Base-by-base conservation (phyloP, 2,329 filamentous ascomycete species). In the Apiospora phragmitis region DNA sequence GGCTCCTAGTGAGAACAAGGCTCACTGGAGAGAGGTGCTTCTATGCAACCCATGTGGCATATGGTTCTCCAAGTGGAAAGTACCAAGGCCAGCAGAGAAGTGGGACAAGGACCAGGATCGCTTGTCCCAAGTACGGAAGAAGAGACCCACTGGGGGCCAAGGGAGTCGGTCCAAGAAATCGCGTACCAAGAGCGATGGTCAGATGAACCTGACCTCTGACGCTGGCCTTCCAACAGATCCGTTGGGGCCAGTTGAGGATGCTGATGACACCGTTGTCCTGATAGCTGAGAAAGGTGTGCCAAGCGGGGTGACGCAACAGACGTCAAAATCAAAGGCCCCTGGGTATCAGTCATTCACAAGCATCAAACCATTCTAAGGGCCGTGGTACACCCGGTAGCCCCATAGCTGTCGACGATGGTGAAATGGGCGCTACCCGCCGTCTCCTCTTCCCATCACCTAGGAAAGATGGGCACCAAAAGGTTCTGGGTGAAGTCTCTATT, bases 41-140 rank as follows among this genome's bases (percentile, higher is more conserved):
- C 88, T 98, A 47, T 99, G 96, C 85, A 99, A 99, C 80, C 94
- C 95, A 71, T 99, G 96, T 79, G 96, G 96, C 24, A 90, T 99
- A 55, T 99, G 94, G 94, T 91, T 99, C 75, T 91, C 91, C 72
- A 98, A 98, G 78, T 94, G 92, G 81, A 94, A 93, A 77, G 87
- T 85, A 32, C 96, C 97, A 85, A 91, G 96, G 11, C 96, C 96
- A 2, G 85, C 90, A 69, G 90, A 95, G 72, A 91, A 92, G 74
- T 99, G 95, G 95, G 92, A 92, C 74, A 93, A 89, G 73, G 87
- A 87, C 70, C 83, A 85, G 43, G 83, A 85, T 41, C 84, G 86
- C 43, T 80, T 89, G 1, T 85, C 83, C 38, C 87, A 87, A 75
- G 85, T 85, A 59, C 83, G 86, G 68, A 85, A 82, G 75, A 88